Conservation (phyloP, 2,329 filamentous ascomycete genomes). For the Colletotrichum sp. region DNA sequence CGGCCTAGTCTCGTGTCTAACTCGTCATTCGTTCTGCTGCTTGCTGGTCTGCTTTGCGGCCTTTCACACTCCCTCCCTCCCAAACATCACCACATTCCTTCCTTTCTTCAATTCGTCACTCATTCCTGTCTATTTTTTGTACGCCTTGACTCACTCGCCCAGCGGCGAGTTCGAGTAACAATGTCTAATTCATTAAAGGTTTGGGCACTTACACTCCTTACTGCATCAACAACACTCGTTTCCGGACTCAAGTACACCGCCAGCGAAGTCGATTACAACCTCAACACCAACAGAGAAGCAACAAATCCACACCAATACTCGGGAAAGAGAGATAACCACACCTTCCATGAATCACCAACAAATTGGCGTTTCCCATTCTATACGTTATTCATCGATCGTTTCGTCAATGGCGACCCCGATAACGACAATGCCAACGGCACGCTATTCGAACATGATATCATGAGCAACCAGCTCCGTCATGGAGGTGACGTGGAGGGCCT, state of each 20-base stretch:
- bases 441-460: conserved; percentile 63
- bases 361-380: conserved; percentile 73
- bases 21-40: conserved; percentile 22
- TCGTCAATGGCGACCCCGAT: conserved; percentile 67
- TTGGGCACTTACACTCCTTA: conserved; percentile 21
- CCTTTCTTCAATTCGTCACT: conserved; percentile 20
- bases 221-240: conserved; percentile 26
- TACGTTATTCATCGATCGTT: conserved; percentile 67
- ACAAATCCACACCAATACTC: conserved; percentile 61
- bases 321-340: conserved; percentile 58
- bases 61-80: conserved; percentile 12
- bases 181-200: conserved; percentile 21
- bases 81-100: conserved; percentile 13
- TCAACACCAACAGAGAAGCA: conserved; percentile 65
- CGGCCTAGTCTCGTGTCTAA: conserved; percentile 10
- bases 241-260: conserved; percentile 31
- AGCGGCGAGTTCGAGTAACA: conserved; percentile 19
- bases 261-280: conserved; percentile 54
- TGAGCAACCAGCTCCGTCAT: conserved; percentile 66
- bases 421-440: conserved; percentile 69
- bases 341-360: conserved; percentile 56
- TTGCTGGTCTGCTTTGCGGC: conserved; percentile 21
- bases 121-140: conserved; percentile 18
- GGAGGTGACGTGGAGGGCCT: conserved; percentile 65
- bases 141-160: conserved; percentile 16